These are phyloP conservation scores for Trematosphaeria pertusa DNA, from an alignment of 2,329 filamentous ascomycete genomes.

Conservation along the genomic window DNA sequence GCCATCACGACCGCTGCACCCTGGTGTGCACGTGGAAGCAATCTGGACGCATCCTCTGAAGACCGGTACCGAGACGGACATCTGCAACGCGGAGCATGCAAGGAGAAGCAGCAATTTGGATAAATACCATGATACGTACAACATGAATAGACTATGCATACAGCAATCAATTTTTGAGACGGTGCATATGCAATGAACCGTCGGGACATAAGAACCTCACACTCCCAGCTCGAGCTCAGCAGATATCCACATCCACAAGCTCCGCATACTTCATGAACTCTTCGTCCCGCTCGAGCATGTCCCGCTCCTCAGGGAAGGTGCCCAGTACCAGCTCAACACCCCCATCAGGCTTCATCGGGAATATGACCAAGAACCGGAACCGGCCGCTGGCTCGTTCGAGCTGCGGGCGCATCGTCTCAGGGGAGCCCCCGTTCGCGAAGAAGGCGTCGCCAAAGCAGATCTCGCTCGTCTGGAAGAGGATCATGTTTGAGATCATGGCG, in stretches of 20 bases:
- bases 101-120: too few species aligned
- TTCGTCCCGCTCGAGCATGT: constrained; percentile 51
- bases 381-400: constrained; percentile 28
- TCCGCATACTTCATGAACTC: constrained; percentile 50
- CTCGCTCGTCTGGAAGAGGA: constrained; percentile 24
- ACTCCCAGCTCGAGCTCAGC: neutral
- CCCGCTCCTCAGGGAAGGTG: constrained; percentile 52
- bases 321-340: constrained; percentile 25
- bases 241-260: constrained; percentile 13
- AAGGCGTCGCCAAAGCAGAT: constrained; percentile 27
- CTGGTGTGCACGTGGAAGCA: too few species aligned
- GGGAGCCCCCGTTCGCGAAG: constrained; percentile 29
- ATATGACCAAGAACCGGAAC: constrained; percentile 36
- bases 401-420: constrained; percentile 34
- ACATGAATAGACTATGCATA: too few species aligned
- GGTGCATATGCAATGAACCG: too few species aligned
- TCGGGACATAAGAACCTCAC: neutral
- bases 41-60: too few species aligned
- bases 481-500: constrained; percentile 35
- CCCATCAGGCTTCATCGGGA: constrained; percentile 33
- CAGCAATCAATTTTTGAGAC: too few species aligned
- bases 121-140: too few species aligned
- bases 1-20: too few species aligned
- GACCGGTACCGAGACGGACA: too few species aligned
- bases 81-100: too few species aligned